A percentile compares a stretch with the other conserved stretches of the same genome.
Conservation (phyloP, 139 green algal species). For the Astrephomene gubernaculifera region DNA sequence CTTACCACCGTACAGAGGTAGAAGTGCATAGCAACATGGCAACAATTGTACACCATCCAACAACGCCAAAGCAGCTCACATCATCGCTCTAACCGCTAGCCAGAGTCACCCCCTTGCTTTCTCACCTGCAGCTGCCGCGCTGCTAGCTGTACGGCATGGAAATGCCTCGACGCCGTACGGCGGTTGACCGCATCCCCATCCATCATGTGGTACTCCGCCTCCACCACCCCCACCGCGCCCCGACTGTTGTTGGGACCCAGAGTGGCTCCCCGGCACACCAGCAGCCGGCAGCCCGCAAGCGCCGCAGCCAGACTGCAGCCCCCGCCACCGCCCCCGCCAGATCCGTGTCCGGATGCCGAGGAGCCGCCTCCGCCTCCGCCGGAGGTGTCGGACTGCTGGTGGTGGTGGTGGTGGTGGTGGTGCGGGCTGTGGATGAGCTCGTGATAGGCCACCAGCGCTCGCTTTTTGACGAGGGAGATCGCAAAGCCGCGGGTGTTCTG, state of each 20-base stretch:
- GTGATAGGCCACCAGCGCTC: constrained; percentile 30
- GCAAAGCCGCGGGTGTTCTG: constrained; percentile 51
- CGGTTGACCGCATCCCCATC: constrained; percentile 52
- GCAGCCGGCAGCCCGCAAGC: constrained; percentile 27
- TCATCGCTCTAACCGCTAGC: too few species aligned
- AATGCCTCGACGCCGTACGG: constrained; percentile 35
- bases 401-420: too few species aligned
- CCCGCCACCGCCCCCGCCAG: neutral
- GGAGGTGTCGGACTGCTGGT: too few species aligned
- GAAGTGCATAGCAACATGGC: too few species aligned
- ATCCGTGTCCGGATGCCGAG: neutral
- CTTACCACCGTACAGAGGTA: too few species aligned
- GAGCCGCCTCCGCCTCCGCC: neutral
- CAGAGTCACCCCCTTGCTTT: neutral
- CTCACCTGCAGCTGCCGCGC: constrained; percentile 45
- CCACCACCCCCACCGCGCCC: constrained; percentile 51
- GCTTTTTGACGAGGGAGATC: constrained; percentile 47
- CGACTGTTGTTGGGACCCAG: constrained; percentile 40
- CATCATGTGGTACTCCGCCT: constrained; percentile 51
- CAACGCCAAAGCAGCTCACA: too few species aligned
- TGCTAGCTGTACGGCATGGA: constrained; percentile 49
- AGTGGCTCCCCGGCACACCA: constrained; percentile 15
- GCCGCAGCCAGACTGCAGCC: constrained; percentile 16
- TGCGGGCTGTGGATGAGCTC: constrained; percentile 27
- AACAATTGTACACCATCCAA: too few species aligned